These are phyloP conservation scores for bread wheat (Triticum aestivum) DNA, from an alignment of 176 grass and related monocot genomes.

Conservation along the genomic window IWGSC_CS_RefSeq_v2.1 NC_057809.1:86998433-86998932, in stretches of 20 bases:
- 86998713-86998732: background rate
- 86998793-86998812: background rate
- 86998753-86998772: background rate
- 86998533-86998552: background rate
- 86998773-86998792: background rate
- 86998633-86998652: background rate
- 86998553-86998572: background rate
- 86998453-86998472: background rate
- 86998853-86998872: conserved; percentile 31
- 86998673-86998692: background rate
- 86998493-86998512: background rate
- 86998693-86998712: background rate
- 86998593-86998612: background rate
- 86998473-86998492: background rate
- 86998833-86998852: conserved; percentile 54
- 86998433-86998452: background rate
- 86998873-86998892: background rate
- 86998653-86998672: background rate
- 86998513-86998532: background rate
- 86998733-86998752: background rate
- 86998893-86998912: conserved; percentile 34
- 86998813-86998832: conserved; percentile 67
- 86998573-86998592: background rate
- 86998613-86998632: background rate
- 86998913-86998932: background rate